A percentile compares a stretch with the other conserved stretches of the same genome.
These are phyloP conservation scores for Pseudocercospora fuligena DNA, from an alignment of 2,329 filamentous ascomycete genomes.

Conservation along the genomic window DNA sequence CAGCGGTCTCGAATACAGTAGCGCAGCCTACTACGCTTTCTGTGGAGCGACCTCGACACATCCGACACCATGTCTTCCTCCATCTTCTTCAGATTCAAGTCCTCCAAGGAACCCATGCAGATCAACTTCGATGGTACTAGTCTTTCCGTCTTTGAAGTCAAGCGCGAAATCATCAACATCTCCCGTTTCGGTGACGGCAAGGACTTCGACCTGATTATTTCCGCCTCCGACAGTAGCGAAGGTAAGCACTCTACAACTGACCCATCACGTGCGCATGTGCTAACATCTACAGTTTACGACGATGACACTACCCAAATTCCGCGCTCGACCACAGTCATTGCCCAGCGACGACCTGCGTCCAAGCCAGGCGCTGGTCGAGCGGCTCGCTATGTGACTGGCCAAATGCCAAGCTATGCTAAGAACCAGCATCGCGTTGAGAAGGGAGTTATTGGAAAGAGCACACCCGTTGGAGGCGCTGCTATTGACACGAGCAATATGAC, in stretches of 20 bases:
- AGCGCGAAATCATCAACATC: slow-evolving; percentile 96
- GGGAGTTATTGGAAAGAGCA: slow-evolving; percentile 46
- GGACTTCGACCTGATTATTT: slow-evolving; percentile 95
- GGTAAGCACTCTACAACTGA: slow-evolving; percentile 60
- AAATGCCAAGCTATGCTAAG: slow-evolving; percentile 88
- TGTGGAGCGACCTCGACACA: slow-evolving; percentile 12
- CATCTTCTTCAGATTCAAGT: slow-evolving; percentile 99
- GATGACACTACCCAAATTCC: slow-evolving; percentile 98
- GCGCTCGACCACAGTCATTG: slow-evolving; percentile 90
- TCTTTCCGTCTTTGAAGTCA: slow-evolving; percentile 97
- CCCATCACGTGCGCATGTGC: slow-evolving; percentile 19
- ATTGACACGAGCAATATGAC: slow-evolving; percentile 79
- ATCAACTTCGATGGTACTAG: slow-evolving; percentile 97
- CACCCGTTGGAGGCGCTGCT: slow-evolving; percentile 36
- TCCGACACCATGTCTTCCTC: slow-evolving; percentile 80
- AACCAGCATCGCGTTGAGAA: slow-evolving; percentile 75
- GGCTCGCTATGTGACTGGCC: slow-evolving; percentile 92
- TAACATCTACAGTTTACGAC: slow-evolving; percentile 74
- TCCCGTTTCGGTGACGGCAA: slow-evolving; percentile 93
- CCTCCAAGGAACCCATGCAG: slow-evolving; percentile 90
- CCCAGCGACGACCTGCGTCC: slow-evolving; percentile 79
- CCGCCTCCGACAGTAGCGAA: slow-evolving; percentile 88
- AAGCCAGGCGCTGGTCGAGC: slow-evolving; percentile 88
- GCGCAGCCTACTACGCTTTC: slow-evolving; percentile 8
- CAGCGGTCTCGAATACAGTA: slow-evolving; percentile 15